Evolutionary conservation across 495 filamentous ascomycete genomes (phyloP).

Genomic region (Aspergillus ostianus): DNA sequence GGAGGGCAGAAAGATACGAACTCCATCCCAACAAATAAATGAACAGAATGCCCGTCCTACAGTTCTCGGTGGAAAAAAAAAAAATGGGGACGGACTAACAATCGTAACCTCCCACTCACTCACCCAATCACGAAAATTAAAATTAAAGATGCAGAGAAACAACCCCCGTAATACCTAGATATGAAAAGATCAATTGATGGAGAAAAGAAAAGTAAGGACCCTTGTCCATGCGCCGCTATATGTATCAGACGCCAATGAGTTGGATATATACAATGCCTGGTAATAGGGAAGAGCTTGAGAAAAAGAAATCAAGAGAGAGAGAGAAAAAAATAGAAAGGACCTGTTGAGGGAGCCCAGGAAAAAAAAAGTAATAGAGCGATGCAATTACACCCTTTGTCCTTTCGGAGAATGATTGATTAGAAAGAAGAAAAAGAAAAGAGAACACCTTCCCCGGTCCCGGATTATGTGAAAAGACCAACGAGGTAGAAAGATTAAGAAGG

Average conservation of each 20-base stretch:
- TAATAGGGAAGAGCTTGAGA: neutral
- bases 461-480: neutral
- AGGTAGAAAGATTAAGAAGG: neutral
- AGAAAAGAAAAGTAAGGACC: neutral
- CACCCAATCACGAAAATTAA: neutral
- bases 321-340: conserved; percentile 1
- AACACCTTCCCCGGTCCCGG: neutral
- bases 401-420: neutral
- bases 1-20: too few species aligned
- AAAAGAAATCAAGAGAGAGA: neutral
- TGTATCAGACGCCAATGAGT: neutral
- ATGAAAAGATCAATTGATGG: neutral
- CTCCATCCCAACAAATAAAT: too few species aligned
- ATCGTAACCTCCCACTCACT: too few species aligned
- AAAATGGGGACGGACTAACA: too few species aligned
- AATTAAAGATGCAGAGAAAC: neutral
- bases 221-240: conserved; percentile 4
- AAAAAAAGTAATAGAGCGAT: neutral
- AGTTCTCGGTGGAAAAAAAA: too few species aligned
- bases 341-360: neutral
- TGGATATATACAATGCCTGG: conserved; percentile 5
- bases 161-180: neutral
- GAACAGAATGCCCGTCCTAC: too few species aligned
- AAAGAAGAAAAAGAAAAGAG: conserved; percentile 6
- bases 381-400: neutral